These are phyloP conservation scores for Rhizopus stolonifer DNA, from an alignment of 371 early-diverging fungal genomes.

Conservation along the genomic window DNA sequence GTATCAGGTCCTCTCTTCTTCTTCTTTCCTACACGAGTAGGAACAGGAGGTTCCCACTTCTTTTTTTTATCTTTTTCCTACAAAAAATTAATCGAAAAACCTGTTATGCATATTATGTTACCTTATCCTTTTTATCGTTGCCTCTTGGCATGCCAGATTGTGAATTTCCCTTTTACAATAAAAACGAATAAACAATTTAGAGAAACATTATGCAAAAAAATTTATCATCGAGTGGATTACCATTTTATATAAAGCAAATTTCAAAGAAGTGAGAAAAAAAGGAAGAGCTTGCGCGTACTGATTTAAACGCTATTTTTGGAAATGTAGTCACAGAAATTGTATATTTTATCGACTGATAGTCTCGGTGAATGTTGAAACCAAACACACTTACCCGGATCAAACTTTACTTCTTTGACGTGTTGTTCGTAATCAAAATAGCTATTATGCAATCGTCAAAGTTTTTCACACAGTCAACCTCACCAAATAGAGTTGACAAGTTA, in stretches of 20 bases:
- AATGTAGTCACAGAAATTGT: no score
- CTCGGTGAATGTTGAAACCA: no score
- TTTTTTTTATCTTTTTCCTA: slow-evolving; percentile 86
- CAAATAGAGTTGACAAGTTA: no score
- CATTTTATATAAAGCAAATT: background rate
- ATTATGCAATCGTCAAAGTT: no score
- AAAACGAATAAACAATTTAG: no score
- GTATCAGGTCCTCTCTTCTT: slow-evolving; percentile 97
- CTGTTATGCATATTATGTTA: slow-evolving; percentile 12
- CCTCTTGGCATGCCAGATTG: slow-evolving; percentile 70
- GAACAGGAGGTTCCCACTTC: slow-evolving; percentile 98
- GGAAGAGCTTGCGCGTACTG: background rate
- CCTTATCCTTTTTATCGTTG: slow-evolving; percentile 63
- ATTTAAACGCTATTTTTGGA: no score
- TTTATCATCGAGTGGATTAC: background rate
- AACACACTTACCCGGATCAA: no score
- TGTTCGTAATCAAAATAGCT: no score
- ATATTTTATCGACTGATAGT: no score
- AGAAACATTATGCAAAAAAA: background rate
- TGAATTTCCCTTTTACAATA: slow-evolving; percentile 63
- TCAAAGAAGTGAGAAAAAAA: background rate
- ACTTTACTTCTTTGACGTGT: no score
- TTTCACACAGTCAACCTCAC: no score
- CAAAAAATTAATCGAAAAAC: background rate
- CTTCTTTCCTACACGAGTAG: slow-evolving; percentile 97